Evolutionary conservation across 2,329 filamentous ascomycete genomes (phyloP), one percentile per base, ranked within the genome.

Genomic region (Immersiporthe knoxdaviesiana): DNA sequence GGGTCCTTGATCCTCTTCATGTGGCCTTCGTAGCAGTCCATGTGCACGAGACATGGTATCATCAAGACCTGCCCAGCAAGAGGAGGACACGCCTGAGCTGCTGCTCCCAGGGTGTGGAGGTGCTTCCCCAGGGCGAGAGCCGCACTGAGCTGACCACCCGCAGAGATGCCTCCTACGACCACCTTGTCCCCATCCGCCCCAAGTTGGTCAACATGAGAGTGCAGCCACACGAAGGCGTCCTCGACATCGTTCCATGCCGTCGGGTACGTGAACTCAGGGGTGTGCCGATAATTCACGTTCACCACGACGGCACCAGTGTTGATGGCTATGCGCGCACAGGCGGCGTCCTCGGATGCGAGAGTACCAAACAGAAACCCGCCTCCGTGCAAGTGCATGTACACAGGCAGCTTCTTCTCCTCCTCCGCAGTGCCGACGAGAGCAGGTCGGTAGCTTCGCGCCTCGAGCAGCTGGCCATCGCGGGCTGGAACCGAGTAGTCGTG

Each of bases 201-300:
- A 12, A 85, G 71, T 0, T 74, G 68, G 0, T 74, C 72, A 0
- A 82, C 80, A 68, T 85, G 77, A 18, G 77, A 76, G 63, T 87
- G 82, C 0, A 86, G 74, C 87, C 87, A 90, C 24, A 81, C 77
- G 41, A 88, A 84, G 0, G 83, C 81, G 60, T 89, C 87, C 68
- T 86, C 82, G 0, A 80, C 75, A 61, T 90, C 88, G 58, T 84
- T 70, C 82, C 83, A 87, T 0, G 83, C 81, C 0, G 81, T 84
- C 0, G 87, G 88, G 68, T 84, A 89, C 0, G 69, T 72, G 71
- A 82, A 77, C 65, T 88, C 83, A 0, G 87, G 87, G 0, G 86
- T 87, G 72, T 89, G 87, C 0, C 88, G 83, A 74, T 89, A 89
- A 72, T 87, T 86, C 16, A 88, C 78, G 56, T 87, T 86, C 1